Base-by-base conservation (phyloP, 371 early-diverging fungal species). In the Mucor ambiguus region DNA sequence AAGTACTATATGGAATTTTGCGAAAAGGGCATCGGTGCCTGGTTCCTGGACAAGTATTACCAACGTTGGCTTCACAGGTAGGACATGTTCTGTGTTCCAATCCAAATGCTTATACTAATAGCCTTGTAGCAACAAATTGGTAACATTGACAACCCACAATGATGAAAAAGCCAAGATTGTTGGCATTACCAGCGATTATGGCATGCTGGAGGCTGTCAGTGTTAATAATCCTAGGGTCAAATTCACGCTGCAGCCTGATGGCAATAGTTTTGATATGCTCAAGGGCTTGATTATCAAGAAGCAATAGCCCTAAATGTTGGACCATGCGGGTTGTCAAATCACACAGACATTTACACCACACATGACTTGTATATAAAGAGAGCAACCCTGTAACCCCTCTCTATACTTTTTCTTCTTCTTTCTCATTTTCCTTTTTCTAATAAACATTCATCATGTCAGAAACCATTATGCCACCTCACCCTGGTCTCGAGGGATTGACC, bases 181-280 rank as follows among this genome's bases (percentile, higher is more conserved):
- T 7, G 96, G 97, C 1, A 84, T 97, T 24, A 90, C 90, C 32
- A 63, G 77, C 8, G 85, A 86, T 29, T 85, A 84, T 61, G 97
- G 96, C 9, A 75, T 91, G 63, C 63, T 96, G 43, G 76, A 82
- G 46, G 91, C 93, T 3, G 84, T 87, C 26, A 86, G 84, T 12
- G 68, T 87, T 0, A 75, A 80, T 60, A 81, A 85, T 10, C 73
- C 82, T 14, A 79, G 79, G 10, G 75, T 85, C 37, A 80, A 82
- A 48, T 88, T 84, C 67, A 82, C 86, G 14, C 82, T 98, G 56
- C 95, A 95, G 76, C 96, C 98, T 2, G 98, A 97, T 70, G 98
- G 98, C 18, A 98, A 97, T 70, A 91, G 92, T 30, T 98, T 98
- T 75, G 98, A 98, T 77, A 96, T 97, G 96, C 81, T 97, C 72